Evolutionary conservation across 2,329 filamentous ascomycete species (phyloP).

Genomic region (Grosmannia serpens): DNA sequence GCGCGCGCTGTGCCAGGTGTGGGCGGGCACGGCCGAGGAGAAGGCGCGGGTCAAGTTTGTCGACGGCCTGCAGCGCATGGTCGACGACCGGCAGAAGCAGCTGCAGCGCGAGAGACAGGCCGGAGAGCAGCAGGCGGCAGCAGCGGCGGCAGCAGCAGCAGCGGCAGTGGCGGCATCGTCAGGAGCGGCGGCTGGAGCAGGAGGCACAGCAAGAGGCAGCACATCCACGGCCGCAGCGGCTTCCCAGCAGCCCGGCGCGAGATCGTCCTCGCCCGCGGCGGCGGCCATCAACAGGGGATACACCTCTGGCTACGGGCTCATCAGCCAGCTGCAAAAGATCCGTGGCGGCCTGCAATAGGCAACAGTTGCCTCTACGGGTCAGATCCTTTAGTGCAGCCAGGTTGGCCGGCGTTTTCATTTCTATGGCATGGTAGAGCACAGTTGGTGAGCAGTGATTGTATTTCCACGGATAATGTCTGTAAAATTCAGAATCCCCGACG

Average conservation of each 20-base stretch:
- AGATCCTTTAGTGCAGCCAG: background rate
- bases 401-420: background rate
- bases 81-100: constrained; percentile 60
- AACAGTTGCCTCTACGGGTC: background rate
- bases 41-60: constrained; percentile 73
- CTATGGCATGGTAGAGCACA: background rate
- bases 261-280: background rate
- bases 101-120: constrained; percentile 33
- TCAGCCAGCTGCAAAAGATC: constrained; percentile 51
- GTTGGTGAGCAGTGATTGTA: background rate
- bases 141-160: constrained; percentile 16
- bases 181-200: background rate
- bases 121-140: constrained; percentile 22
- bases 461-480: background rate
- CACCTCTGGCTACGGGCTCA: constrained; percentile 44
- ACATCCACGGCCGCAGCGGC: background rate
- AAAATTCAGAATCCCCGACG: no score
- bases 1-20: constrained; percentile 65
- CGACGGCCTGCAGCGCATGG: constrained; percentile 66
- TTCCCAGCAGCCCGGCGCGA: background rate
- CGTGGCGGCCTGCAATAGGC: constrained; percentile 34
- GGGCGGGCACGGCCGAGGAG: constrained; percentile 94
- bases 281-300: constrained; percentile 23
- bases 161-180: constrained; percentile 9
- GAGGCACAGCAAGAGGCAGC: background rate